Base-by-base conservation (phyloP, 176 grass and related monocot species). In the Secale cereale region DNA sequence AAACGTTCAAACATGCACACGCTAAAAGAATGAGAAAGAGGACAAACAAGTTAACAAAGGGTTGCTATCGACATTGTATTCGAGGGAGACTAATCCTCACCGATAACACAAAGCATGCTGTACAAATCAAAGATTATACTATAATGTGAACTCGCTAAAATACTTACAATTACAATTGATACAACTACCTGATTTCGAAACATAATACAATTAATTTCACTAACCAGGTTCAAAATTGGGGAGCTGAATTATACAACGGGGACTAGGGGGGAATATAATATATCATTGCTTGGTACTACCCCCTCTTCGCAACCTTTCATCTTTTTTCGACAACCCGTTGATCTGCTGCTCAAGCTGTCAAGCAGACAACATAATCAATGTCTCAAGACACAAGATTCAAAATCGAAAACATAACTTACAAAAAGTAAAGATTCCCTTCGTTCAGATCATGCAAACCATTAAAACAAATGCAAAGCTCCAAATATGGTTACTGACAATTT, bases 271-370 rank as follows among this genome's bases (percentile, higher is more conserved):
- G 40, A 10, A 82, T 65, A 66, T 52, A 10, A 78, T 59, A 65
- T 48, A 36, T 60, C 88, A 78, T 82, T 83, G 75, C n/a, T 40
- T 23, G 2, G 72, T 52, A 52, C 48, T 39, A 65, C 71, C 65
- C 39, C 87, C 83, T 52, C 19, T 65, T 79, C 37, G 74, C 10
- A 25, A 78, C 52, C 82, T 86, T 77, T 85, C 81, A n/a, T 90
- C 89, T n/a, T 81, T 91, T 78, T 83, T 92, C 4, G 76, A 88
- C 65, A 94, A 86, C n/a, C 78, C 78, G 46, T 74, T 86, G 77
- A 97, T 97, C 78, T 90, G 86, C 70, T 90, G 88, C 84, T 94
- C 90, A 26, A 94, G 76, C 95, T 97, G 84, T 81, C 61, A 89
- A 59, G 71, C 8, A 45, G 45, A 74, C 31, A 70, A 83, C 20